Base-by-base conservation (phyloP, 257 asterid species). In the Ajuga chamaepitys region DNA sequence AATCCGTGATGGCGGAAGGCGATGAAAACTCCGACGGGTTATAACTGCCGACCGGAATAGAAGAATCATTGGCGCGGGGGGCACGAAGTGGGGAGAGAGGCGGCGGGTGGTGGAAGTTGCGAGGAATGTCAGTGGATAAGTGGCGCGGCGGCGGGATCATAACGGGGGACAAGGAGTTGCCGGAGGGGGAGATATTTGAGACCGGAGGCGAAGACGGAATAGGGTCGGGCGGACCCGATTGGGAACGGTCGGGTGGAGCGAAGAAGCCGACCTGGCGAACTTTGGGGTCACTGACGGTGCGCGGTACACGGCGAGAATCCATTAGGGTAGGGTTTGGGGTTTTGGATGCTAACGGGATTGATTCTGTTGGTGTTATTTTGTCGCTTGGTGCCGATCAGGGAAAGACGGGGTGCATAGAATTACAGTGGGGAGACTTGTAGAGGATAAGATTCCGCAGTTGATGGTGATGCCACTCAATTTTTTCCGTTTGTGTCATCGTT, bases 61-160 rank as follows among this genome's bases (percentile, higher is more conserved):
- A 84, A 3, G 81, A 75, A 18, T 80, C 82, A 1, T 67, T 68
- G n/a, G 67, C 78, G 25, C 85, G 86, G 48, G 75, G 50, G 22
- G 51, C 67, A 20, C 81, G 86, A 67, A 75, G 83, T 5, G 85
- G 89, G 52, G 88, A 78, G 41, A 62, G 75, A 0, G 76, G 84
- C 46, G 74, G 75, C 17, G 72, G 62, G 12, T 62, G 78, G 53
- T 77, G 81, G 73, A 68, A 55, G 64, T 81, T 78, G 45, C 90
- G 93, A 13, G 85, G 57, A 42, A 82, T 65, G 60, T 86, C 89
- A 25, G 82, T 17, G 68, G 91, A 82, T 5, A 69, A 66, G 67
- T 85, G 85, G 68, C 97, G 96, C 34, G 97, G 88, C 54, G 95
- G 99, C 18, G 99, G 97, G 64, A 94, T 94, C 99, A 89, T 94